Percentiles rank a stretch among this genome's conserved stretches.
Evolutionary conservation across 352 stramenopile genomes (phyloP).

Genomic region (Thraustotheca clavata): DNA sequence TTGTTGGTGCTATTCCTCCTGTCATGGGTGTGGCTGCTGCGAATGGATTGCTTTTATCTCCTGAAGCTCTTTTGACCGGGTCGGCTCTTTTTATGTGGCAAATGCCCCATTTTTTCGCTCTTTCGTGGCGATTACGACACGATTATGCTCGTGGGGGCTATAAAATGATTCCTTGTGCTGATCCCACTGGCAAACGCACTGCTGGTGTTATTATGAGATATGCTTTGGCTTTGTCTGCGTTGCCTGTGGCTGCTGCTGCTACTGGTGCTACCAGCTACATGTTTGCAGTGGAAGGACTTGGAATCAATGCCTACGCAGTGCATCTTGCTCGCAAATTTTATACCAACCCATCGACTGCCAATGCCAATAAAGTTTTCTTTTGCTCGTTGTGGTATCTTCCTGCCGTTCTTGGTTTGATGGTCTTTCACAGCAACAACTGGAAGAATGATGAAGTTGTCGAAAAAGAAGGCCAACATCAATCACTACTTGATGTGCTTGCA

Average conservation of each 20-base stretch:
- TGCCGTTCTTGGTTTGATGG: slow-evolving; percentile 94
- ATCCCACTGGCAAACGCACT: slow-evolving; percentile 89
- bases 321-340: slow-evolving; percentile 94
- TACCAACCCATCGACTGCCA: slow-evolving; percentile 89
- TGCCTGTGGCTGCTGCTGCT: slow-evolving; percentile 90
- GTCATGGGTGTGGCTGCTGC: slow-evolving; percentile 98
- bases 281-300: slow-evolving; percentile 96
- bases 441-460: slow-evolving; percentile 63
- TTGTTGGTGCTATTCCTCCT: slow-evolving; percentile 98
- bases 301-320: slow-evolving; percentile 94
- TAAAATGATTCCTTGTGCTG: slow-evolving; percentile 92
- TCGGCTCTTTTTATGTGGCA: slow-evolving; percentile 97
- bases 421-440: slow-evolving; percentile 94
- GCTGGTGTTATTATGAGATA: slow-evolving; percentile 90
- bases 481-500: slow-evolving; percentile 61
- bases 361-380: slow-evolving; percentile 96
- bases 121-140: slow-evolving; percentile 94
- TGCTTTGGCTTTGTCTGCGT: slow-evolving; percentile 89
- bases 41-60: slow-evolving; percentile 69
- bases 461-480: slow-evolving; percentile 33
- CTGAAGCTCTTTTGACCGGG: slow-evolving; percentile 65
- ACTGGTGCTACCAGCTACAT: slow-evolving; percentile 96
- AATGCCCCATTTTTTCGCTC: slow-evolving; percentile 99
- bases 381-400: slow-evolving; percentile 98
- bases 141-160: slow-evolving; percentile 90